Percentiles rank a stretch among this genome's conserved stretches.
Conservation (phyloP, 2,329 filamentous ascomycete species). For the Thermothelomyces thermophilus region DNA sequence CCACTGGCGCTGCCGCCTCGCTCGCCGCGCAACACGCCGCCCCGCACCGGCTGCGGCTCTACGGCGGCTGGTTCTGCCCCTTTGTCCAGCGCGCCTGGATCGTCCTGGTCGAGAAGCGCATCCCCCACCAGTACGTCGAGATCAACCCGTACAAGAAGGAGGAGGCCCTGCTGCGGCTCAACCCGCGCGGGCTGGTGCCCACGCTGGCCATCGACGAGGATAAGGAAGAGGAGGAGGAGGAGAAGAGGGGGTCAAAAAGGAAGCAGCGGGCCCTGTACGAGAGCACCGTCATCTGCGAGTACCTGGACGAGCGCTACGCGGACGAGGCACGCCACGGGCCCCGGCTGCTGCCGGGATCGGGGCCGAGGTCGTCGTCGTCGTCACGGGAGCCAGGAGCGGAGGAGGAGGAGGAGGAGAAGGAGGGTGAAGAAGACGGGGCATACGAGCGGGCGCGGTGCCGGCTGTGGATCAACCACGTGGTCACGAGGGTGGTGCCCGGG, state of each 20-base stretch:
- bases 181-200: slow-evolving; percentile 69
- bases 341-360: slow-evolving; percentile 48
- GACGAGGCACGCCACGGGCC: slow-evolving; percentile 37
- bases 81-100: slow-evolving; percentile 69
- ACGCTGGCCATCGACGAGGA: slow-evolving; percentile 48
- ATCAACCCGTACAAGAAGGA: slow-evolving; percentile 75
- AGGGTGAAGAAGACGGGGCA: slow-evolving; percentile 37
- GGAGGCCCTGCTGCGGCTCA: slow-evolving; percentile 59
- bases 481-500: slow-evolving; percentile 57
- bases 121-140: slow-evolving; percentile 69
- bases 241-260: slow-evolving; percentile 21
- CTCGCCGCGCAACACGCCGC: slow-evolving; percentile 41
- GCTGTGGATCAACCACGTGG: slow-evolving; percentile 70
- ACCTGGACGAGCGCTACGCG: slow-evolving; percentile 64
- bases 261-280: slow-evolving; percentile 69
- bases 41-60: slow-evolving; percentile 52
- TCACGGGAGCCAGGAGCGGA: neutral
- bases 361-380: too few relatives aligned
- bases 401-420: neutral
- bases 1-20: slow-evolving; percentile 44
- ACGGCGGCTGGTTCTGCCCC: slow-evolving; percentile 69
- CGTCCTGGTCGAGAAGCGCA: slow-evolving; percentile 63
- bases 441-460: slow-evolving; percentile 60
- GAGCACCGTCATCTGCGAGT: slow-evolving; percentile 66
- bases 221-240: slow-evolving; percentile 12